phyloP scores from a whole-genome alignment of 2,329 filamentous ascomycete species.

The Curvularia lunata region DNA sequence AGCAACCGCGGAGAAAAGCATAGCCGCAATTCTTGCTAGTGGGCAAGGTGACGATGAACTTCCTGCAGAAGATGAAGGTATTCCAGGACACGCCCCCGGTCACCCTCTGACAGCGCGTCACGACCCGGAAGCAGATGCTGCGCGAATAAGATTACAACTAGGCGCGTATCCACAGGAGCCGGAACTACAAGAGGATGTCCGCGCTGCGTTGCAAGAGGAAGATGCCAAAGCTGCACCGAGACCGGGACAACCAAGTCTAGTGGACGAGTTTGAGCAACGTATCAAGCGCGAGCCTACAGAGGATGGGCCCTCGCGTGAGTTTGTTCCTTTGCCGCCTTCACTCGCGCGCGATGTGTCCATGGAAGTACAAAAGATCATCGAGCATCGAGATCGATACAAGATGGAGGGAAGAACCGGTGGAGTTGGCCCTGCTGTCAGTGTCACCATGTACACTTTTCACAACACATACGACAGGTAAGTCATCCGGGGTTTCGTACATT shows the following conservation, averaged over 20 bases:
- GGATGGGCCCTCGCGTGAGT: constrained; percentile 77
- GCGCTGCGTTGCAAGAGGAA: constrained; percentile 84
- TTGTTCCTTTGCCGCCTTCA: constrained; percentile 86
- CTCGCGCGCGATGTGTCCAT: constrained; percentile 88
- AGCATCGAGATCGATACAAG: constrained; percentile 88
- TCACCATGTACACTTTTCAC: constrained; percentile 98
- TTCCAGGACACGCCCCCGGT: constrained; percentile 70
- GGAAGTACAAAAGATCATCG: constrained; percentile 91
- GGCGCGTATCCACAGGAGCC: constrained; percentile 83
- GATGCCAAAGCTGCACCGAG: constrained; percentile 77
- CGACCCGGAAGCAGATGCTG: constrained; percentile 62
- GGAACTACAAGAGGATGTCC: constrained; percentile 82
- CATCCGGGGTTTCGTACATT: not conserved
- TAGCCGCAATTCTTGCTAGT: constrained; percentile 64
- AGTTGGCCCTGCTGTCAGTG: constrained; percentile 80
- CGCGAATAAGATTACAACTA: constrained; percentile 67
- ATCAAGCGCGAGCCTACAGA: constrained; percentile 88
- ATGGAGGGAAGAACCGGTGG: constrained; percentile 86
- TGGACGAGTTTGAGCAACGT: constrained; percentile 87
- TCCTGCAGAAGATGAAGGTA: constrained; percentile 71
- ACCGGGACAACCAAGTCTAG: constrained; percentile 72
- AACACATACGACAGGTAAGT: constrained; percentile 88
- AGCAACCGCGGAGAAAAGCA: constrained; percentile 62
- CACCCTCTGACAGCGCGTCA: constrained; percentile 66
- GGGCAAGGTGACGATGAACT: constrained; percentile 61